Base-by-base conservation (phyloP, 495 filamentous ascomycete species). In the Astrocystis sublimbata region DNA sequence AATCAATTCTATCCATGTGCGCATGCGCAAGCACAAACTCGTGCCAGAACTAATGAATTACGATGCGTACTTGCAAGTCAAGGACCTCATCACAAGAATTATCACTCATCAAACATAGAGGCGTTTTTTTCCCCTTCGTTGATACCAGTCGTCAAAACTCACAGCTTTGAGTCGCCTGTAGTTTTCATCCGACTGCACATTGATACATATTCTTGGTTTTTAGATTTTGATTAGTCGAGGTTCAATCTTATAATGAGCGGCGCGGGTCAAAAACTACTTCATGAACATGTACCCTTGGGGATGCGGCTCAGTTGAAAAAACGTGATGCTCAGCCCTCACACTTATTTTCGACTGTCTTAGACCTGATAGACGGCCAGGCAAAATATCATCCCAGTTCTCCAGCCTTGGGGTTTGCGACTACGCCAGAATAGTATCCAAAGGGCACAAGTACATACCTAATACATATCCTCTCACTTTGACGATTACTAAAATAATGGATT, bases 221-320 rank as follows among this genome's bases (percentile, higher is more conserved):
- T 6, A 36, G 15, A 41, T 6, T 9, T 1, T 8, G 30, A 7
- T 54, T 26, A 26, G 9, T 49, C n/a, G n/a, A n/a, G 21, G 28
- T 36, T 55, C 52, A 15, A 59, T 7, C 24, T 21, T 19, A 46
- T 23, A 1, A 67, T 68, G 61, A 43, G 30, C 10, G 13, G 35
- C 26, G 1, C 21, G 30, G n/a, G 15, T 10, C 28, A 1, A 59
- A 9, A 82, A 78, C 49, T 81, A 84, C 68, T 85, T 85, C 55
- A 72, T n/a, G n/a, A n/a, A n/a, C 75, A 9, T 83, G 79, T 63
- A 83, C 82, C 6, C 71, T 85, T 21, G 82, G 78, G 10, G 70
- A 82, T 66, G 82, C 80, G 6, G 68, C 66, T 2, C 19, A 17
- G 1, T 31, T 68, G 12, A 65, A 47, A 31, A 58, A 57, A 7